Conservation (phyloP, 257 asterid species). For the Ocimum tenuiflorum region DNA sequence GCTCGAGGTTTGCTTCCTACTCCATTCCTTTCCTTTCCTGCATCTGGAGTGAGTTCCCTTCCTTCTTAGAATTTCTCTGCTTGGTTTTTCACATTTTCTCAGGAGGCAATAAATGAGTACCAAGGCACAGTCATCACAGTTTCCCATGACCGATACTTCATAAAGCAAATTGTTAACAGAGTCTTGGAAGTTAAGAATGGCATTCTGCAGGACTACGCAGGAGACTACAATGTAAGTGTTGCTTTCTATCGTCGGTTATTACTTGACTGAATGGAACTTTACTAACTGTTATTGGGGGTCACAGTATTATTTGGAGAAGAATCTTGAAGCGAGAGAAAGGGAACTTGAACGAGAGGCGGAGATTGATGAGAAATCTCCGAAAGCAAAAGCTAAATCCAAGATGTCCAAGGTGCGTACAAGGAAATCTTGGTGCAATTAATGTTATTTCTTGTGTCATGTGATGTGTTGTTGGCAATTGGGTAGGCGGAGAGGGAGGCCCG, state of each 20-base stretch:
- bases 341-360: conserved; percentile 99
- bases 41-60: not conserved
- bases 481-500: conserved; percentile 91
- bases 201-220: conserved; percentile 72
- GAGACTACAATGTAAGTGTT: conserved; percentile 81
- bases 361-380: conserved; percentile 84
- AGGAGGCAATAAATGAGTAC: conserved; percentile 96
- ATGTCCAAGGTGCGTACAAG: conserved; percentile 75
- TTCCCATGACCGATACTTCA: conserved; percentile 96
- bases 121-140: conserved; percentile 89
- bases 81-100: conserved; percentile 3
- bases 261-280: not conserved
- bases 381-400: conserved; percentile 94
- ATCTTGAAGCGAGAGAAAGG: conserved; percentile 83
- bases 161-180: conserved; percentile 87
- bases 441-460: no score
- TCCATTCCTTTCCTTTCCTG: not conserved
- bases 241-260: not conserved
- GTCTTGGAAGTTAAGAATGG: conserved; percentile 93
- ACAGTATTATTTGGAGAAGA: conserved; percentile 97
- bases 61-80: not conserved
- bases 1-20: conserved; percentile 67
- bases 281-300: not conserved
- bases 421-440: not conserved
- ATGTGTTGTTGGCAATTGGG: no score